Evolutionary conservation across 225 moss, liverwort and hornwort genomes (phyloP).

Genomic region (Neckera pumila): DNA sequence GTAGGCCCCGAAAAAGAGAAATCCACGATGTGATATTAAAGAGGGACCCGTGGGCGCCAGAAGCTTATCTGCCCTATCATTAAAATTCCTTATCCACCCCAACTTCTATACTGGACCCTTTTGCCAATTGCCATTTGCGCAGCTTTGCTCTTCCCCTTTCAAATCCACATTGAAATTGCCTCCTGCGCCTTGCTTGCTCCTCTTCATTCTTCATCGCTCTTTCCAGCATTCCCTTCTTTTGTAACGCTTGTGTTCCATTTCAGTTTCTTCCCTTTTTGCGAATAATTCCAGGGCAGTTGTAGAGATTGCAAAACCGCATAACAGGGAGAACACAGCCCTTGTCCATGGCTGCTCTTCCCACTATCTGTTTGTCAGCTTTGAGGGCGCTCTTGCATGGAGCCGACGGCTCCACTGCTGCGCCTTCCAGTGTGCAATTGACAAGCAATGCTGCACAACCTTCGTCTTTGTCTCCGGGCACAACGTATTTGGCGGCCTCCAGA

Average conservation of each 20-base stretch:
- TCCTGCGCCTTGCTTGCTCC: not conserved
- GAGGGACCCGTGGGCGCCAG: not conserved
- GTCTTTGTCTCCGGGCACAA: not conserved
- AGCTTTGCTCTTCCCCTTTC: not conserved
- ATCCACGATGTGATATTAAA: not conserved
- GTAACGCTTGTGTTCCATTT: not conserved
- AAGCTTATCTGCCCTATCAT: not conserved
- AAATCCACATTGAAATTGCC: not conserved
- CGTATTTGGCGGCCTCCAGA: not conserved
- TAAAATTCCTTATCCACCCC: slow-evolving; percentile 1
- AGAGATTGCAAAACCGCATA: not conserved
- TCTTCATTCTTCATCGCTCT: not conserved
- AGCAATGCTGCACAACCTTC: not conserved
- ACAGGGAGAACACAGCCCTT: not conserved
- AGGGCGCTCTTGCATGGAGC: slow-evolving; percentile 14
- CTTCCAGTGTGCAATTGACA: slow-evolving; percentile 1
- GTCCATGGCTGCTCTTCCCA: slow-evolving; percentile 28
- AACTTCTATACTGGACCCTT: no score
- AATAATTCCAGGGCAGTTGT: not conserved
- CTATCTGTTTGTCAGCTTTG: slow-evolving; percentile 35
- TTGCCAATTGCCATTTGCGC: not conserved
- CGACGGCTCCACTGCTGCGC: not conserved
- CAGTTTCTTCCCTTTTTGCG: not conserved
- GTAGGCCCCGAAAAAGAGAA: no score
- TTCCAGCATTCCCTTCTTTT: not conserved